Conservation (phyloP, 164 flowering plant genomes). For the Aristolochia californica region DNA sequence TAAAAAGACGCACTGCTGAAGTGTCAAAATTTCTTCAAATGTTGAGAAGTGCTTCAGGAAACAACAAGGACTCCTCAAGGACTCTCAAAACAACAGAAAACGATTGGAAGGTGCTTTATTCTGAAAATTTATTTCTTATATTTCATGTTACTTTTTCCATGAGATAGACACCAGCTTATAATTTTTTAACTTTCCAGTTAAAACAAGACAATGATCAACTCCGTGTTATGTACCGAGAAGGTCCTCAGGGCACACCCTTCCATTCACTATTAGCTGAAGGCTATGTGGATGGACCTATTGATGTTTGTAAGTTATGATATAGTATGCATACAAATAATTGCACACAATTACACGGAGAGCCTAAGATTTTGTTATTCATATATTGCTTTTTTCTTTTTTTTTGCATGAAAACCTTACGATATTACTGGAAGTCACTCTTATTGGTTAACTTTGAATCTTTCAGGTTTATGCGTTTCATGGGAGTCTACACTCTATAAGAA, state of each 20-base stretch:
- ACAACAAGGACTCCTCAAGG: constrained; percentile 18
- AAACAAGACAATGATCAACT: constrained; percentile 72
- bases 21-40: constrained; percentile 48
- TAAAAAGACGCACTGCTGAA: constrained; percentile 34
- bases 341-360: neutral
- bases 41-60: constrained; percentile 51
- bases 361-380: neutral
- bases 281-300: constrained; percentile 71
- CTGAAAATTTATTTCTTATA: neutral
- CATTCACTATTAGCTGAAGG: constrained; percentile 88
- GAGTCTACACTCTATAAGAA: constrained; percentile 60
- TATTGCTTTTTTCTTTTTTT: too few relatives aligned
- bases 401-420: too few relatives aligned
- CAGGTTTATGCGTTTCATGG: constrained; percentile 87
- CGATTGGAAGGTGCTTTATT: constrained; percentile 58
- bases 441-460: neutral
- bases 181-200: constrained; percentile 28
- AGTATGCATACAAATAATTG: neutral
- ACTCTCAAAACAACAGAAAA: constrained; percentile 19
- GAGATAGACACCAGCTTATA: neutral
- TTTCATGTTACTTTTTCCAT: neutral
- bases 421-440: too few relatives aligned
- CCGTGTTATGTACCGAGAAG: constrained; percentile 93
- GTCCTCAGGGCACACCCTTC: constrained; percentile 70
- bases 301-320: constrained; percentile 59